phyloP scores from a whole-genome alignment of 1,139 yeast genomes.

The Candida glucosophila region DNA sequence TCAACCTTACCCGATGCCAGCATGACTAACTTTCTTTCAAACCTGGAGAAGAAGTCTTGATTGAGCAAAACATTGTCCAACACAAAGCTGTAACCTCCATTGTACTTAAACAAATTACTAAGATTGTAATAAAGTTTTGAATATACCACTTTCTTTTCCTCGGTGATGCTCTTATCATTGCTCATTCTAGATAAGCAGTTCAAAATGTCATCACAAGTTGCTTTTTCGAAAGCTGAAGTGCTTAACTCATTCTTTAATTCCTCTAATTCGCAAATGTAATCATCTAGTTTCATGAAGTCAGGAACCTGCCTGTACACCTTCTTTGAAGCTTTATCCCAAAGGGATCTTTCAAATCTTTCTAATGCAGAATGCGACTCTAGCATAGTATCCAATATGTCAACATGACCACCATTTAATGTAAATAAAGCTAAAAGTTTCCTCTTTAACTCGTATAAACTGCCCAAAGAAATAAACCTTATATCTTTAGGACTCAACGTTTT shows the following conservation, averaged over 20 bases:
- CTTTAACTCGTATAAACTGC: too few relatives aligned
- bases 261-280: conserved; percentile 23
- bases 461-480: conserved; percentile 14
- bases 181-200: conserved; percentile 8
- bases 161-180: conserved; percentile 6
- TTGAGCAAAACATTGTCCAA: conserved; percentile 29
- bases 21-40: conserved; percentile 13
- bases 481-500: conserved; percentile 12
- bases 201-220: conserved; percentile 8
- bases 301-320: conserved; percentile 29
- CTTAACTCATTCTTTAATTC: conserved; percentile 17
- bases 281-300: conserved; percentile 27
- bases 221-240: conserved; percentile 10
- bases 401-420: conserved; percentile 20
- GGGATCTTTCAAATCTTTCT: conserved; percentile 13
- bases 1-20: too few relatives aligned
- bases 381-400: conserved; percentile 26
- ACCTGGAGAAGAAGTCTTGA: conserved; percentile 18
- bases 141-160: conserved; percentile 15
- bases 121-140: conserved; percentile 24
- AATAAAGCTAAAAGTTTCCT: conserved; percentile 16
- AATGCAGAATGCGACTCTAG: conserved; percentile 18
- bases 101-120: conserved; percentile 22
- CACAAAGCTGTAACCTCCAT: conserved; percentile 22
- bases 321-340: conserved; percentile 1